Percentiles rank a stretch among this genome's conserved stretches.
These are phyloP conservation scores for Backusella tuberculispora DNA, from an alignment of 192 early-diverging fungal genomes.

Conservation along the genomic window DNA sequence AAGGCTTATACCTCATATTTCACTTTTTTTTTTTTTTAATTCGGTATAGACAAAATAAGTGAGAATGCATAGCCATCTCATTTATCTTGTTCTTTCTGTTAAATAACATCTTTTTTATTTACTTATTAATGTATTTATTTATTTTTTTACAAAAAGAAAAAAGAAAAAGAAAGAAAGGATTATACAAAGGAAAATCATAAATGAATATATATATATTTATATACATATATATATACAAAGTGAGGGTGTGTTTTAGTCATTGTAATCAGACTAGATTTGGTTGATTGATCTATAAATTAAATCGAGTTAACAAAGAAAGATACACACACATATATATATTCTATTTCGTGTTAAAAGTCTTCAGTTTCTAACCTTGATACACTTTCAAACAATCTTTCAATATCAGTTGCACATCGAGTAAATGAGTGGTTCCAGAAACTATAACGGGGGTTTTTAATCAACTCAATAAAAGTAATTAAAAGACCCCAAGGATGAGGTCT, in stretches of 20 bases:
- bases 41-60: neutral
- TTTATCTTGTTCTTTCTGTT: neutral
- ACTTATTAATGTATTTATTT: neutral
- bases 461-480: conserved; percentile 95
- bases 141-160: neutral
- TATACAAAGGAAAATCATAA: conserved; percentile 1
- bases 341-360: neutral
- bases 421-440: conserved; percentile 65
- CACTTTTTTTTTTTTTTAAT: neutral
- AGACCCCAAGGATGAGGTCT: conserved; percentile 98
- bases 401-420: conserved; percentile 75
- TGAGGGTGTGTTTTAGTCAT: neutral
- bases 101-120: neutral
- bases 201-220: conserved; percentile 1
- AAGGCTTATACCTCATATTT: too few species aligned
- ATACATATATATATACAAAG: neutral
- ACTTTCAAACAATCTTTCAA: conserved; percentile 78
- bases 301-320: neutral
- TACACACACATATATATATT: neutral
- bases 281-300: conserved; percentile 38
- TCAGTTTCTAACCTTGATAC: conserved; percentile 50
- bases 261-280: conserved; percentile 37
- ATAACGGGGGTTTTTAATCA: conserved; percentile 87
- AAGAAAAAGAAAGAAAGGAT: neutral
- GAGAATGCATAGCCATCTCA: neutral